These are phyloP conservation scores for Sclerotinia minor DNA, from an alignment of 2,329 filamentous ascomycete genomes.

Conservation along the genomic window DNA sequence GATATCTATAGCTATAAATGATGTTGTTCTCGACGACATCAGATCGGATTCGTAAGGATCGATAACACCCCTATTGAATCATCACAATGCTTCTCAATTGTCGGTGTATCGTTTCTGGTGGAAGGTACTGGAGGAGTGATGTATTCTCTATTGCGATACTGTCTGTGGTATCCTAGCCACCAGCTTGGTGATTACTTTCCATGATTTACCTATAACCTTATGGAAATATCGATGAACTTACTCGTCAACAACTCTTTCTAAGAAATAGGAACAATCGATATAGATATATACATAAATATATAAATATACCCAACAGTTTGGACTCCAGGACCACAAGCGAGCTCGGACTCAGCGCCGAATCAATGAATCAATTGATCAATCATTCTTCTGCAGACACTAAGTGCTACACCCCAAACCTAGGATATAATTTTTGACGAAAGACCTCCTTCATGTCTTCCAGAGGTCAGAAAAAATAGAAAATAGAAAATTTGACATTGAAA, in stretches of 20 bases:
- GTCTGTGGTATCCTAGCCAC: not conserved
- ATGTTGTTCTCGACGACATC: conserved; percentile 36
- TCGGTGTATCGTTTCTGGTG: conserved; percentile 23
- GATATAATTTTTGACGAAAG: not conserved
- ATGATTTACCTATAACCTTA: not conserved
- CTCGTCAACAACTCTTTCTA: not conserved
- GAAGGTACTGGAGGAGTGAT: conserved; percentile 25
- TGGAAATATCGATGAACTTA: not conserved
- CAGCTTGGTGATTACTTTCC: not conserved
- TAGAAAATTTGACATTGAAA: not conserved
- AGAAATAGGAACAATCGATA: not conserved
- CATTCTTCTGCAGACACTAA: not conserved
- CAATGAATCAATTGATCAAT: not conserved
- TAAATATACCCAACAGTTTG: not conserved
- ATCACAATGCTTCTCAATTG: conserved; percentile 5
- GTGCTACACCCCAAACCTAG: not conserved
- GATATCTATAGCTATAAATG: conserved; percentile 37
- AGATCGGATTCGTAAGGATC: conserved; percentile 40
- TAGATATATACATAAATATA: not conserved
- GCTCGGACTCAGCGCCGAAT: not conserved
- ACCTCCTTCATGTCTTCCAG: not conserved
- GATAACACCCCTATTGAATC: conserved; percentile 42
- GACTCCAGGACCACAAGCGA: not conserved
- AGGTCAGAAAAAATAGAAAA: conserved; percentile 1
- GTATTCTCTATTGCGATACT: conserved; percentile 18